Conservation (phyloP, 495 filamentous ascomycete genomes). For the Copromyces sp. region DNA sequence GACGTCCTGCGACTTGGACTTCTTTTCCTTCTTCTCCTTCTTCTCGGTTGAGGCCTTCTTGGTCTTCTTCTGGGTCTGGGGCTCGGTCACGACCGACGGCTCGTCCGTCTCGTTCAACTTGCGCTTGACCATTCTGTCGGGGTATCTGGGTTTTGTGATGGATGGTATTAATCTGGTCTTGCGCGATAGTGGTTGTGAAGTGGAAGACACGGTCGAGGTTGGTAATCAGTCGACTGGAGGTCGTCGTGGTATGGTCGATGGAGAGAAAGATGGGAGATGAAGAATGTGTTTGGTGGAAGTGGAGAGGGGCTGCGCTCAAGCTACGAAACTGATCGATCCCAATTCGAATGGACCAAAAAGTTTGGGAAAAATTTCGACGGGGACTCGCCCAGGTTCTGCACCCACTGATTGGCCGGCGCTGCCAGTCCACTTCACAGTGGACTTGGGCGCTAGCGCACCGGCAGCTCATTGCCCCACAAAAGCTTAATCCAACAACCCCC, state of each 20-base stretch:
- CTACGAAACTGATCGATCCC: neutral
- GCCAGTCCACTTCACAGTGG: neutral
- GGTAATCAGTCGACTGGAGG: neutral
- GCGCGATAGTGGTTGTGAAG: neutral
- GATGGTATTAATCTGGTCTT: neutral
- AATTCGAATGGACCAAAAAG: neutral
- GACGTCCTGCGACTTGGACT: slow-evolving; percentile 2
- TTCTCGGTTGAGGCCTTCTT: slow-evolving; percentile 3
- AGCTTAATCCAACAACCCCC: neutral
- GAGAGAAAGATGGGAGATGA: neutral
- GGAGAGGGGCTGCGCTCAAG: neutral
- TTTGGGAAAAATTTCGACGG: neutral
- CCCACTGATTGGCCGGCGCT: neutral
- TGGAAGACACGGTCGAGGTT: neutral
- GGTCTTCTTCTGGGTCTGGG: slow-evolving; percentile 2
- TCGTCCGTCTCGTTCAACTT: slow-evolving; percentile 44
- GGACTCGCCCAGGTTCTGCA: neutral
- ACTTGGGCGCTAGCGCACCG: neutral
- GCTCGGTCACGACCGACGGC: slow-evolving; percentile 20
- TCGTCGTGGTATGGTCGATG: neutral
- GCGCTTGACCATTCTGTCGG: slow-evolving; percentile 37
- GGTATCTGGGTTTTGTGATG: neutral
- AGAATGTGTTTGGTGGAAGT: neutral
- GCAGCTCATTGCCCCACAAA: neutral
- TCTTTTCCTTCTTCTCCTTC: slow-evolving; percentile 3